Base-by-base conservation (phyloP, 768 basidiomycete genomes). In the Tylopilus subfusipes region DNA sequence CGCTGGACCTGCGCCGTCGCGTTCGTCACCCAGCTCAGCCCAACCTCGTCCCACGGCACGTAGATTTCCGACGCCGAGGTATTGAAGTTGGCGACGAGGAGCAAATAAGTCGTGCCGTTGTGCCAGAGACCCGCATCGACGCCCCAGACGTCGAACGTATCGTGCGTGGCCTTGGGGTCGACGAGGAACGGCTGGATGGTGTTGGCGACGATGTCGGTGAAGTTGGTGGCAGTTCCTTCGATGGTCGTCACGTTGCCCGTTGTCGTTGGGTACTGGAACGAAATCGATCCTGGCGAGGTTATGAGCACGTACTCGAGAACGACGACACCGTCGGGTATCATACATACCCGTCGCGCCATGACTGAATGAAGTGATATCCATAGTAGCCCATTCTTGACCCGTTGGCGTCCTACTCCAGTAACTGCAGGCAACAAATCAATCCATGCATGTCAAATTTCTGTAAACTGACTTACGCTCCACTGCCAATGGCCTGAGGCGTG, bases 401-500 rank as follows among this genome's bases (percentile, higher is more conserved):
- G 62, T 68, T 1, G 68, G 70, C 4, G 61, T 68, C n/a, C 40
- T 58, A 54, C n/a, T 58, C 68, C 68, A 70, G 53, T 62, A 72
- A 36, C 70, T 70, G 9, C 12, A 12, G 1, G 19, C 8, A 22
- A 45, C 3, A 19, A 9, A 2, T 68, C 11, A 57, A 45, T 25
- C 3, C 10, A 29, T 5, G 33, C 2, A 10, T 4, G 3, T 21
- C 5, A 2, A 10, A 12, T 9, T 13, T 24, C 9, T n/a, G 12
- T 21, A 1, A 34, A 1, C 9, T 1, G 5, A 61, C 69, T 53
- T 25, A 76, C 73, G 62, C 61, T n/a, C 62, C 68, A 53, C 76
- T 77, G n/a, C 87, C 86, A 62, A 91, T 85, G 0, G 81, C 88
- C 67, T 92, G 89, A 8, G 89, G 87, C 0, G 86, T 86, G 4